Base-by-base conservation (phyloP, 208 protist species). In the Dictyostelium gargantuum region DNA sequence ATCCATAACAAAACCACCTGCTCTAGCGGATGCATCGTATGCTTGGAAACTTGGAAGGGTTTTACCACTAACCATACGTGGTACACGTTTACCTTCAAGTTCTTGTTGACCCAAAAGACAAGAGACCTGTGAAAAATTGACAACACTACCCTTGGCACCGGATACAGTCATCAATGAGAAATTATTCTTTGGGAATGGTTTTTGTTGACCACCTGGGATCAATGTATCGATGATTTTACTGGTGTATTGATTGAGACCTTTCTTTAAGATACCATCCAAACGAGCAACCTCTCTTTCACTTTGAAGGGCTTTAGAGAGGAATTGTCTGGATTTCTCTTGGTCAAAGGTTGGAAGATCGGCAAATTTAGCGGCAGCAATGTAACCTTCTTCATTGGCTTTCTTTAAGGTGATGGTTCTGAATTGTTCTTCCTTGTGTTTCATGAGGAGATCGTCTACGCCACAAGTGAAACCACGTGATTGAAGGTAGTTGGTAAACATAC, bases 41-140 rank as follows among this genome's bases (percentile, higher is more conserved):
- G 96, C 79, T 0, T 92, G 52, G 76, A 95, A 98, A 92, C 74
- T 89, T 84, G 91, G 97, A n/a, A 99, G 96, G 21, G 98, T 99
- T 94, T 99, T 99, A 82, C 98, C 99, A 80, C 96, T 98, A 74
- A 98, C 96, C 98, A 99, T 99, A 48, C 97, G 91, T 29, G 97
- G 95, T 70, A 99, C 98, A 75, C 99, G 98, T n/a, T 98, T 97
- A 26, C 99, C 99, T 93, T 99, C 99, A 38, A 99, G 98, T 58
- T 98, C 97, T 95, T 99, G 99, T 96, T 99, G 99, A 40, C 99
- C 99, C 4, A 98, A 91, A 1, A 98, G 46, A 94, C 99, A 97
- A 9, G 98, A 96, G 95, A 99, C 99, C 94, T 99, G 99, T 19
- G 98, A 99, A 13, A 98, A 96, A 95, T 99, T 99, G n/a, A 99